Conservation (phyloP, 805 yeast genomes). For the Lachancea sp. region DNA sequence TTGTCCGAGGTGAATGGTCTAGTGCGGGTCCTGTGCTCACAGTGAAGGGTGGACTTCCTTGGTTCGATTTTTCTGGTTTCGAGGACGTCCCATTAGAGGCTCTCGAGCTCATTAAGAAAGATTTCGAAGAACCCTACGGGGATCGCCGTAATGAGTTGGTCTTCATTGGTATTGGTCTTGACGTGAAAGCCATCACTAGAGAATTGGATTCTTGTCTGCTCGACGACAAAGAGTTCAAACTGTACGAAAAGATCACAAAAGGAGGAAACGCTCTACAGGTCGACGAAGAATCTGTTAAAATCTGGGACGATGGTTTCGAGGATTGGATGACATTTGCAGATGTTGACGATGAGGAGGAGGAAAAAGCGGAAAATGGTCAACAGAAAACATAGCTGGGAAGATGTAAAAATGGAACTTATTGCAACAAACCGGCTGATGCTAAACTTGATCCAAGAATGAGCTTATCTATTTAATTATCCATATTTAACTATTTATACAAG, state of each 20-base stretch:
- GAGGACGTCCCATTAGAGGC: conserved; percentile 34
- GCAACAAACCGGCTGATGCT: too few species aligned
- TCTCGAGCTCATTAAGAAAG: conserved; percentile 29
- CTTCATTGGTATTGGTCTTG: conserved; percentile 37
- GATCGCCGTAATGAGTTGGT: conserved; percentile 43
- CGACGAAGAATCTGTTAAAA: conserved; percentile 29
- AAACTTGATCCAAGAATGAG: too few species aligned
- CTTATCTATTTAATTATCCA: too few species aligned
- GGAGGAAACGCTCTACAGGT: conserved; percentile 28
- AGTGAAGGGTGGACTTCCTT: conserved; percentile 38
- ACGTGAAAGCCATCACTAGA: conserved; percentile 26
- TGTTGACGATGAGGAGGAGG: background rate
- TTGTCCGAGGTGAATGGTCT: conserved; percentile 41
- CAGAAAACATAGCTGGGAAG: background rate
- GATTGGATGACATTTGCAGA: conserved; percentile 31
- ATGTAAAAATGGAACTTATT: too few species aligned
- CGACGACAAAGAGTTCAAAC: conserved; percentile 34
- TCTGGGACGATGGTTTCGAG: conserved; percentile 40
- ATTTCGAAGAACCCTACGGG: conserved; percentile 37
- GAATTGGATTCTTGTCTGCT: conserved; percentile 36
- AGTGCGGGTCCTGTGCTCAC: conserved; percentile 41
- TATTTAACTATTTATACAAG: too few species aligned
- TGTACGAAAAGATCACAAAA: conserved; percentile 27
- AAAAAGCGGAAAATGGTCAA: background rate
- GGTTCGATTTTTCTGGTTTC: conserved; percentile 36